Evolutionary conservation across 1,284 basidiomycete genomes (phyloP), one percentile per base, ranked within the genome.

Genomic region (Kalmanozyma brasiliensis): DNA sequence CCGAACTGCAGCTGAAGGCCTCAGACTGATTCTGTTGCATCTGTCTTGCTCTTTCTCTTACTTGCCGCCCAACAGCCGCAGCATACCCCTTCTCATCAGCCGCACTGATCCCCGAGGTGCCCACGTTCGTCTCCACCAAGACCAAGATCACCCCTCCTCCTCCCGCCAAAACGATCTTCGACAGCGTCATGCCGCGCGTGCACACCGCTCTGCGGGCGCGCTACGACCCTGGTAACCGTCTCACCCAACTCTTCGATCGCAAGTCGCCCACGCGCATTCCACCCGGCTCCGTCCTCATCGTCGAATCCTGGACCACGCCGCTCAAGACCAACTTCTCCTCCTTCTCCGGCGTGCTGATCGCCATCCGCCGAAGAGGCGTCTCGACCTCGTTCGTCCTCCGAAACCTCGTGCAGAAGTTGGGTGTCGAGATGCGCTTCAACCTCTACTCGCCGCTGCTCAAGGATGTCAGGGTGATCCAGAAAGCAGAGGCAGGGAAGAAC

Each of bases 391-490:
- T 82, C 26, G 69, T 79, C n/a, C 53, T 82, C 41, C 65, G 80
- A 22, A 77, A 74, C 37, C 57, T 82, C 23, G 80, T 80, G 37
- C 61, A 77, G 47, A 82, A 82, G 68, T 48, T 79, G 37, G 80
- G 80, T 35, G 78, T 82, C n/a, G 80, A 82, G 64, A 71, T 79
- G 69, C 58, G 77, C 4, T 80, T 79, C 65, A 73, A 73, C 41
- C 58, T 80, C 17, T 82, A 80, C 66, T 70, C 64, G 22, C 80
- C 80, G 11, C 43, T 80, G 57, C 49, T 82, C 41, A 82, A 82
- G 68, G 68, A 80, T 20, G 74, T 80, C 42, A 53, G 63, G 40
- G 74, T 80, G 41, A 68, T 82, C 30, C 64, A 75, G 53, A 62
- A 72, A 41, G 80, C 80, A 1, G 57, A 71, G 36, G 78, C 71